A percentile compares a stretch with the other conserved stretches of the same genome.
phyloP scores from a whole-genome alignment of 176 grass and related monocot genomes.

The Avena insularis region DNA sequence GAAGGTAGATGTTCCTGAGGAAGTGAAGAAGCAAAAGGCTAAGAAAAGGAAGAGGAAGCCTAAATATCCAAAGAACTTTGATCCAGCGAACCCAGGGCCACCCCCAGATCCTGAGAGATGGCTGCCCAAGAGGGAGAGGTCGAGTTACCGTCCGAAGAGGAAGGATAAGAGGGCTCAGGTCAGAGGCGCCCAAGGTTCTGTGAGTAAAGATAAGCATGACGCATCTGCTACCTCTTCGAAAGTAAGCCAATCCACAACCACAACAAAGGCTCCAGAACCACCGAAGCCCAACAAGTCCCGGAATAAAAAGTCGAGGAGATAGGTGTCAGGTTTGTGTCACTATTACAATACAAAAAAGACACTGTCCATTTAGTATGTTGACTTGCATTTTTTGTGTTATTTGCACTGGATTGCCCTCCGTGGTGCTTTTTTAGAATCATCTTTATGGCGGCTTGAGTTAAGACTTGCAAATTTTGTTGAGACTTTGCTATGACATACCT shows the following conservation, averaged over 20 bases:
- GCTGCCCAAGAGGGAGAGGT: conserved; percentile 86
- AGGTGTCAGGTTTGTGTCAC: conserved; percentile 30
- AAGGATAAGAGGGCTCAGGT: conserved; percentile 82
- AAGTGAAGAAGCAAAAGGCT: conserved; percentile 76
- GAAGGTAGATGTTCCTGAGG: conserved; percentile 61
- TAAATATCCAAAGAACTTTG: conserved; percentile 82
- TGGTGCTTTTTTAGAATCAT: conserved; percentile 36
- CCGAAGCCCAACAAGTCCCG: conserved; percentile 63
- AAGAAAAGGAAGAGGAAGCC: conserved; percentile 96
- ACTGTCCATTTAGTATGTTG: conserved; percentile 28
- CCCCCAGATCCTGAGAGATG: conserved; percentile 93
- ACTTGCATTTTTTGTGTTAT: conserved; percentile 30
- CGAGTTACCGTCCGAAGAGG: conserved; percentile 91
- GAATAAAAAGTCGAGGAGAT: conserved; percentile 84
- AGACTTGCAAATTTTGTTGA: conserved; percentile 29
- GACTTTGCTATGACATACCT: background rate
- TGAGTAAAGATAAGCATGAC: conserved; percentile 63
- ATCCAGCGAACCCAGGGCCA: conserved; percentile 83
- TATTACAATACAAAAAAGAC: conserved; percentile 24
- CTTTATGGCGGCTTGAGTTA: background rate
- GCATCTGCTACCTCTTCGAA: conserved; percentile 43
- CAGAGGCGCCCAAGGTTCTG: conserved; percentile 86
- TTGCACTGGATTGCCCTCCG: background rate
- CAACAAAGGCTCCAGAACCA: conserved; percentile 64
- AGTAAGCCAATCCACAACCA: conserved; percentile 44